Base-by-base conservation (phyloP, 441 rosid species). In the Manihot esculenta region DNA sequence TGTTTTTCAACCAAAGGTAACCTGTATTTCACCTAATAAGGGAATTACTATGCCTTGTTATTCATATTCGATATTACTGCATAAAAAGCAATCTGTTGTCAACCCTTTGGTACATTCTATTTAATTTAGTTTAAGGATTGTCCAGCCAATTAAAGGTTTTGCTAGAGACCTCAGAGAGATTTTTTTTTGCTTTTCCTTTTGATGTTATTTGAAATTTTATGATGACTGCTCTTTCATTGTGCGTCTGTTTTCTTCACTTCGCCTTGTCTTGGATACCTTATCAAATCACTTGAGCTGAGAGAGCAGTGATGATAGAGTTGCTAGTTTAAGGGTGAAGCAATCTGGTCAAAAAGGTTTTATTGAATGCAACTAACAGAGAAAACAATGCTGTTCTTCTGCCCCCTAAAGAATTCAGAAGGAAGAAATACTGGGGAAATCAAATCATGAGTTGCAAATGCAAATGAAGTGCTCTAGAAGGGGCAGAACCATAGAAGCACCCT, bases 1-100 rank as follows among this genome's bases (percentile, higher is more conserved):
- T 70, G 42, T 87, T 66, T 47, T 94, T 62, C 93, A 72, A 66
- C 79, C 99, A 3, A 92, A 92, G 98, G 99, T 94, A 83, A 65
- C 10, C 47, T 47, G 7, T 55, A 8, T 14, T 47, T 0, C 35
- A 48, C 12, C 15, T 53, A 30, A 26, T 56, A 44, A 44, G 57
- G 44, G 5, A n/a, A 17, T 61, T 53, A 33, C 38, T 12, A 3
- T 42, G 57, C n/a, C 12, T 23, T 13, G 4, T 49, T 47, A 20
- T 49, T n/a, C 1, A 24, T 44, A 21, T 21, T 11, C 42, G 21
- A 68, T 56, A 26, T 58, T 33, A 21, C 23, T 57, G 14, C 23
- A 14, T 50, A 27, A 13, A 15, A 58, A n/a, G 41, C 13, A 12
- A 12, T 7, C 44, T 44, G 20, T 26, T 35, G 42, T 42, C 13